Base-by-base conservation (phyloP, 257 asterid genomes). In the Solanum chilense region DNA sequence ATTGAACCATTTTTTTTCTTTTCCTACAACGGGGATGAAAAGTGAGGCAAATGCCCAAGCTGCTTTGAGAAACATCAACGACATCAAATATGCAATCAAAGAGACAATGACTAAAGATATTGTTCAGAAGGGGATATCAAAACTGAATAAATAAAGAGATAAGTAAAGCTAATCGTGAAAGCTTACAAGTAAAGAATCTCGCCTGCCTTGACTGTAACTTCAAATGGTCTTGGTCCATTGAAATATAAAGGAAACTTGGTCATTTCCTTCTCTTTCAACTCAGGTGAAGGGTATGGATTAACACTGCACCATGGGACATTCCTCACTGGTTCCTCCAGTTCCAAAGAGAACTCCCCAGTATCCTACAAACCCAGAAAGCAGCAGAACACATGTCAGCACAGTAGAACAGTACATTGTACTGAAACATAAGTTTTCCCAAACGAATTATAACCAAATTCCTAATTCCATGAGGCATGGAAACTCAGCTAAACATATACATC, bases 231-330 rank as follows among this genome's bases (percentile, higher is more conserved):
- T 16, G 98, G 99, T 84, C 97, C 98, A 74, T 91, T 85, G 90
- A 93, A 97, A 88, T 92, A 97, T 86, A 92, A 87, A 9, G 98
- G 98, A 71, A 95, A 95, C 91, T 92, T 91, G 70, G 93, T 89
- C 27, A 86, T 85, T 88, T 91, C 95, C 49, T 85, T 92, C 88
- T 33, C 92, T 83, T 85, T 93, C 73, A 89, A 91, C 82, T 86
- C 89, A 15, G 91, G 91, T 18, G 93, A 89, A 82, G 99, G 98
- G 87, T 90, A 91, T 18, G 99, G 99, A 92, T 95, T 90, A 89
- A 97, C 97, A 87, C 98, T 94, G 88, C 96, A 93, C 99, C 99
- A 97, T 4, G 98, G 99, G 29, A 95, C 96, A 66, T 89, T 56
- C 75, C 90, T 86, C 23, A 77, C 62, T 6, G 98, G 97, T 83